Conservation (phyloP, 1,284 basidiomycete species). For the Melampsora abietis-canadensis region DNA sequence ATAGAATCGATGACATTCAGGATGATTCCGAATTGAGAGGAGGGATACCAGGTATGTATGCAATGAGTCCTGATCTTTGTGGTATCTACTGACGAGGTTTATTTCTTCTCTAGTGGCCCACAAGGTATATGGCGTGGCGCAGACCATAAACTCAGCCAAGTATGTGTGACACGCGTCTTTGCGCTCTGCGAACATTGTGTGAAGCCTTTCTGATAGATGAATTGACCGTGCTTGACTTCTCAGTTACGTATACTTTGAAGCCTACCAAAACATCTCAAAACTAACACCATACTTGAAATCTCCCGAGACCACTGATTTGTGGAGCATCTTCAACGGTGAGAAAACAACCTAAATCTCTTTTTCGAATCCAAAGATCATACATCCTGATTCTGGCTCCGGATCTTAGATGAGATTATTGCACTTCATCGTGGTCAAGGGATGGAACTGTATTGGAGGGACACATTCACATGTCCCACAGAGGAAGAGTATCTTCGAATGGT, state of each 20-base stretch:
- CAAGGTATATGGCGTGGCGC: constrained; percentile 90
- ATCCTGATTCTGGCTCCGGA: no score
- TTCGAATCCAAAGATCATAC: no score
- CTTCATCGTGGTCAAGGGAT: constrained; percentile 93
- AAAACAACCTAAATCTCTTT: no score
- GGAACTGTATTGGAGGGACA: constrained; percentile 91
- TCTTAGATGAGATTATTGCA: constrained; percentile 75
- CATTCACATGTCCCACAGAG: constrained; percentile 55
- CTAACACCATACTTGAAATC: neutral
- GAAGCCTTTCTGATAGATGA: constrained; percentile 55
- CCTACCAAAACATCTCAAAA: constrained; percentile 30
- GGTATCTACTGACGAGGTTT: constrained; percentile 12
- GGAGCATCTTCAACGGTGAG: constrained; percentile 34
- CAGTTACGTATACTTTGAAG: constrained; percentile 39
- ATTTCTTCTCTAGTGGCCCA: constrained; percentile 66
- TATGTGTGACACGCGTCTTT: constrained; percentile 61
- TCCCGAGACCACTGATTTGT: constrained; percentile 11
- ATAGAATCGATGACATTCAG: constrained; percentile 93
- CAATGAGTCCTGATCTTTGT: neutral
- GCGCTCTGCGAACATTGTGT: constrained; percentile 68
- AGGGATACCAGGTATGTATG: constrained; percentile 72
- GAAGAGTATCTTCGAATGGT: constrained; percentile 93
- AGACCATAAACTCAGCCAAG: constrained; percentile 95
- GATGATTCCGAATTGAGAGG: constrained; percentile 86
- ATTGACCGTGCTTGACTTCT: constrained; percentile 61